Evolutionary conservation across 2,329 filamentous ascomycete species (phyloP).

Genomic region (Mycosphaerella sp.): DNA sequence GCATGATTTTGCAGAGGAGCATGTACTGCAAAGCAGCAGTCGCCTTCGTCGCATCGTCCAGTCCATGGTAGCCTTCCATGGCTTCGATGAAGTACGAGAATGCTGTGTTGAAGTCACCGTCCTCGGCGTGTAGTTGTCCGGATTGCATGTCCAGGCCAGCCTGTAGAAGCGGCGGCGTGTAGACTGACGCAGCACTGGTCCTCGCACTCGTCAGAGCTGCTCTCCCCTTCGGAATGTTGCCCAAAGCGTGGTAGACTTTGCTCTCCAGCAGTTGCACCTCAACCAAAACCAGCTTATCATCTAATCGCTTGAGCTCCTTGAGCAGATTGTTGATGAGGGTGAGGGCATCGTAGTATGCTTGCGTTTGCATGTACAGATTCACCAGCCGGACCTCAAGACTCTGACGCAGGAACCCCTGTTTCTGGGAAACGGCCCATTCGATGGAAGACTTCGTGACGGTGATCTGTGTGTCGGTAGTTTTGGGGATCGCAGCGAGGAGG

Average conservation of each 20-base stretch:
- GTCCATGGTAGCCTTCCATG: constrained; percentile 89
- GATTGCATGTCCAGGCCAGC: constrained; percentile 98
- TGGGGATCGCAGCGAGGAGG: constrained; percentile 86
- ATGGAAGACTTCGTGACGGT: constrained; percentile 97
- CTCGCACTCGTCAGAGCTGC: constrained; percentile 90
- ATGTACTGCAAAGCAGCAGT: constrained; percentile 98
- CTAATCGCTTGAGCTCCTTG: constrained; percentile 92
- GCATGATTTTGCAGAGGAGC: constrained; percentile 99
- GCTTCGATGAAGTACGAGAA: constrained; percentile 99
- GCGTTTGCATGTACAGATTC: constrained; percentile 90
- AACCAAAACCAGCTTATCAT: constrained; percentile 96
- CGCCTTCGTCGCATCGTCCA: constrained; percentile 83
- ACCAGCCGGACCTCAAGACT: constrained; percentile 96
- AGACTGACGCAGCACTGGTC: constrained; percentile 92
- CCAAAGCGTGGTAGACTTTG: constrained; percentile 91
- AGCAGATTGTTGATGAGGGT: constrained; percentile 94
- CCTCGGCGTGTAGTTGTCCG: constrained; percentile 96
- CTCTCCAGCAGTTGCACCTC: constrained; percentile 98
- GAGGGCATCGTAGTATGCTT: constrained; percentile 94
- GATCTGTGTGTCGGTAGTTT: constrained; percentile 91
- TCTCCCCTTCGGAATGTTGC: constrained; percentile 92
- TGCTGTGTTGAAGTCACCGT: constrained; percentile 97
- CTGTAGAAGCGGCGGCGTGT: constrained; percentile 91
- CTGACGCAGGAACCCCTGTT: constrained; percentile 92
- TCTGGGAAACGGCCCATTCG: constrained; percentile 95